phyloP scores from a whole-genome alignment of 495 filamentous ascomycete species.

The Bryoglossum gracile region DNA sequence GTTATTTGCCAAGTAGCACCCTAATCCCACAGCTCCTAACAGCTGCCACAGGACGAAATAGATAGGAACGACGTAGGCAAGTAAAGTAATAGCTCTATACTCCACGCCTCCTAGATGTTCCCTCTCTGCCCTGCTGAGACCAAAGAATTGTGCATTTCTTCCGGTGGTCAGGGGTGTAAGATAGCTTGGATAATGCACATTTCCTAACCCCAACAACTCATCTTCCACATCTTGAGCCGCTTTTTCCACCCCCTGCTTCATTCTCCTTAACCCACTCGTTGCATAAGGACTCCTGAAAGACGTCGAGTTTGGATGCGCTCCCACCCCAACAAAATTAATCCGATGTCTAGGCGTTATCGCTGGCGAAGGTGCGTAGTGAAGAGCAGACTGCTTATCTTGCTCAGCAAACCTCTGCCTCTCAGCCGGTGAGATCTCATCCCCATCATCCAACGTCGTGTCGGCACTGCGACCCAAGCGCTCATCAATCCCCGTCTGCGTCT shows the following conservation, averaged over 20 bases:
- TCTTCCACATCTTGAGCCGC: background rate
- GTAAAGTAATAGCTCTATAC: conserved; percentile 67
- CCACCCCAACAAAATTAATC: conserved; percentile 19
- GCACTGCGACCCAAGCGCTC: no score
- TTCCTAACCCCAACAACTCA: background rate
- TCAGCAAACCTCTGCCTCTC: no score
- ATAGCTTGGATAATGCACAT: conserved; percentile 15
- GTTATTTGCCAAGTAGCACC: conserved; percentile 60
- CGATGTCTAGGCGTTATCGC: background rate
- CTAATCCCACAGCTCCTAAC: conserved; percentile 64
- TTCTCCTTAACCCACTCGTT: background rate
- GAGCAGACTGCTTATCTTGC: no score
- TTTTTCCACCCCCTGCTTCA: background rate
- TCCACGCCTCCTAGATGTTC: conserved; percentile 72
- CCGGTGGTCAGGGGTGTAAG: conserved; percentile 36
- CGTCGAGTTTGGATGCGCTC: conserved; percentile 16
- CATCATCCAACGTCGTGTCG: no score
- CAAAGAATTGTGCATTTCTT: conserved; percentile 68
- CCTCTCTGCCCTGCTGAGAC: conserved; percentile 58
- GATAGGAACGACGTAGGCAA: conserved; percentile 61
- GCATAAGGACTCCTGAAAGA: background rate
- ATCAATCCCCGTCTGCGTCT: no score
- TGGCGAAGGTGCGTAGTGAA: background rate
- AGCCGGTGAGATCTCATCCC: no score
- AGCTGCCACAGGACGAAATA: conserved; percentile 71